Base-by-base conservation (phyloP, 257 asterid species). In the Lycium ferocissimum region DNA sequence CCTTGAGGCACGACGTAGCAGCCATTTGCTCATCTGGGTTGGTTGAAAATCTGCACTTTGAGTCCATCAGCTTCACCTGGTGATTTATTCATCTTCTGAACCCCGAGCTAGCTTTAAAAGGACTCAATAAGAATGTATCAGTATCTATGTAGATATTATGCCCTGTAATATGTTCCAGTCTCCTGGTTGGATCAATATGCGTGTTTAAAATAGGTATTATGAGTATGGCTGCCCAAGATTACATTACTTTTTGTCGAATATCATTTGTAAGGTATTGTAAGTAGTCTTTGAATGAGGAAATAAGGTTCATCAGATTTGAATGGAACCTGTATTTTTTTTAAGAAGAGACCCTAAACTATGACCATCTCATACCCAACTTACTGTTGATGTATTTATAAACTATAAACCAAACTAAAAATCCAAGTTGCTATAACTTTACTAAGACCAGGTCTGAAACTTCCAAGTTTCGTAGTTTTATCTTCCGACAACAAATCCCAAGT, bases 11-110 rank as follows among this genome's bases (percentile, higher is more conserved):
- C 79, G 98, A 96, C 78, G 98, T 95, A 33, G 99, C 99, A 80
- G 90, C 88, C 83, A 91, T 96, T 59, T 96, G 99, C 82, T 89
- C 97, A 47, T 88, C 97, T 89, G 92, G 88, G 33, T 59, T 43
- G 70, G 92, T 94, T 59, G 91, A 90, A 17, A 93, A 95, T 87
- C 91, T 95, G 85, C 91, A 95, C 40, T 96, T 91, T 59, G 95
- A 95, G 86, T 91, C 97, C 86, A 89, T 92, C 88, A 96, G 98
- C 94, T 96, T 96, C 92, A 95, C 91, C 89, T 96, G 99, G 99
- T 96, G 92, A 93, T 88, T 20, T 14, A 49, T 67, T 45, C 33
- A 5, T 47, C 61, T 22, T 17, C 51, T 14, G 14, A 70, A 17
- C 5, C 5, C 8, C 38, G 22, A 76, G 45, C n/a, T 73, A 69